A percentile compares a stretch with the other conserved stretches of the same genome.
Conservation (phyloP, 1,284 basidiomycete genomes). For the Cystobasidiaceae sp. region DNA sequence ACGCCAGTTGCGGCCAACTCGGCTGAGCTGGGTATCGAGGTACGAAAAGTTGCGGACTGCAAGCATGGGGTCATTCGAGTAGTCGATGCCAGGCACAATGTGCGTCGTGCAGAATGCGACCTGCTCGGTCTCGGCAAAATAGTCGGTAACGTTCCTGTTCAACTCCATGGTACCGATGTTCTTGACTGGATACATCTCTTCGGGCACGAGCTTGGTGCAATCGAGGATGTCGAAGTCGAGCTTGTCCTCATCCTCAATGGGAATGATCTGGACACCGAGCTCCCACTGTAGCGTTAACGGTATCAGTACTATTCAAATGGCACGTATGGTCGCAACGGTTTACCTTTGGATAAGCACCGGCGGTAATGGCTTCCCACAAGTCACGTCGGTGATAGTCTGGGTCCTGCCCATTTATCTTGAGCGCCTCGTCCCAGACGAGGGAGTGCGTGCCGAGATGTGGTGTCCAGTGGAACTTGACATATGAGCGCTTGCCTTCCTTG, state of each 20-base stretch:
- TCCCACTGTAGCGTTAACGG: too few species aligned
- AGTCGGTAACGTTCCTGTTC: slow-evolving; percentile 58
- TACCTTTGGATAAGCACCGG: slow-evolving; percentile 12
- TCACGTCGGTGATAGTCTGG: slow-evolving; percentile 47
- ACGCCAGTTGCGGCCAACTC: slow-evolving; percentile 56
- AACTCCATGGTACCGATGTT: slow-evolving; percentile 69
- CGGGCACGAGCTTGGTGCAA: slow-evolving; percentile 76
- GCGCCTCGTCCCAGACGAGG: slow-evolving; percentile 77
- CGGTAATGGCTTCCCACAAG: slow-evolving; percentile 30
- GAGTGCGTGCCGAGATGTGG: slow-evolving; percentile 69
- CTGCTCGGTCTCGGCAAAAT: slow-evolving; percentile 72
- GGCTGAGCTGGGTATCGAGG: slow-evolving; percentile 63
- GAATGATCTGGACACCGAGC: slow-evolving; percentile 68
- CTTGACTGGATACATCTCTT: slow-evolving; percentile 67
- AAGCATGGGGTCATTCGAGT: slow-evolving; percentile 65
- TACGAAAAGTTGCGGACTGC: slow-evolving; percentile 79
- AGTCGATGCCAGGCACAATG: slow-evolving; percentile 69
- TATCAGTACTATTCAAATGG: too few species aligned
- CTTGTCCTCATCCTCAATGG: slow-evolving; percentile 61
- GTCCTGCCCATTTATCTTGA: slow-evolving; percentile 74
- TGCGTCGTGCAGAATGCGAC: slow-evolving; percentile 74
- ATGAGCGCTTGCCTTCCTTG: slow-evolving; percentile 59
- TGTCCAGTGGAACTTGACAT: slow-evolving; percentile 80
- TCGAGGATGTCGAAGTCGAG: slow-evolving; percentile 80
- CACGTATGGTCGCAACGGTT: too few species aligned